Percentiles rank a stretch among this genome's conserved stretches.
Evolutionary conservation across 148 eudicot species (phyloP).

Genomic region (Vaccinium macrocarpon): DNA sequence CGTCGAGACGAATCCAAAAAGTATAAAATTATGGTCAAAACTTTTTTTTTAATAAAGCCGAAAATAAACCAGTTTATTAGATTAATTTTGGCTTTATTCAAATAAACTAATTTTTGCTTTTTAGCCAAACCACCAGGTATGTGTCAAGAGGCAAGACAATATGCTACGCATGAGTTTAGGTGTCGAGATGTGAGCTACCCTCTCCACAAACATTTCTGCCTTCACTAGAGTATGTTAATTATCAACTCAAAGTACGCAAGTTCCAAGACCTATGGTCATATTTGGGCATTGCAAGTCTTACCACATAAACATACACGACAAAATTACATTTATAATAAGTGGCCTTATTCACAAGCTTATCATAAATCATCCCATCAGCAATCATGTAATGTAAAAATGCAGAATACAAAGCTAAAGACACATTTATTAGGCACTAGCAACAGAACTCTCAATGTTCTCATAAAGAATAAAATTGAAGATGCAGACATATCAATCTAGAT

Average conservation of each 20-base stretch:
- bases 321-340: neutral
- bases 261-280: neutral
- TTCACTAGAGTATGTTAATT: neutral
- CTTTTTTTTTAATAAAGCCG: too few relatives aligned
- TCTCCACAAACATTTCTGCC: neutral
- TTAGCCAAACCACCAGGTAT: neutral
- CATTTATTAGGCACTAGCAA: neutral
- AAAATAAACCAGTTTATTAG: too few relatives aligned
- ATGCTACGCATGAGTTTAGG: neutral
- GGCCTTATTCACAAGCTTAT: neutral
- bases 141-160: neutral
- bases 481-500: neutral
- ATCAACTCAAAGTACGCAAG: neutral
- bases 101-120: too few relatives aligned
- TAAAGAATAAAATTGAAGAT: neutral
- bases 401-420: neutral
- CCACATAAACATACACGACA: neutral
- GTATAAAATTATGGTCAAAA: too few relatives aligned
- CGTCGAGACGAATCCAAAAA: too few relatives aligned
- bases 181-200: neutral
- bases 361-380: neutral
- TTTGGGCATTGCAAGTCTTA: neutral
- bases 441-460: neutral
- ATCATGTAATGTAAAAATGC: neutral
- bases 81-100: too few relatives aligned